Percentiles rank a stretch among this genome's conserved stretches.
These are phyloP conservation scores for Spencermartinsiella europaea DNA, from an alignment of 805 yeast species.

Conservation along the genomic window DNA sequence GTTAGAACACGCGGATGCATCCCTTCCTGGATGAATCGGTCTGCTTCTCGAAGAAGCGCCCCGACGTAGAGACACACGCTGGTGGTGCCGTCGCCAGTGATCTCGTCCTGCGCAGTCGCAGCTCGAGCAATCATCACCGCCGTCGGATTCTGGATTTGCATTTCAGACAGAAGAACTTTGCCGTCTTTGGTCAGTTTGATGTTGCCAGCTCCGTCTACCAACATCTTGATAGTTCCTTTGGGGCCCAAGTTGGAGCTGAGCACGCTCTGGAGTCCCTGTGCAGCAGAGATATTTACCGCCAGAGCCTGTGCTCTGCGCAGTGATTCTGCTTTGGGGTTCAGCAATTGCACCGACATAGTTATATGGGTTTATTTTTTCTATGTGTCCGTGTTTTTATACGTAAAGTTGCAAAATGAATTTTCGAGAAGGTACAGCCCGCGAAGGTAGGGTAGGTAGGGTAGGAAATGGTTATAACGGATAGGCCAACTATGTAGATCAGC, in stretches of 20 bases:
- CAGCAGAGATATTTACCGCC: conserved; percentile 92
- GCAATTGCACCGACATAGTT: conserved; percentile 53
- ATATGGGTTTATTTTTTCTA: too few relatives aligned
- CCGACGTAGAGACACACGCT: conserved; percentile 93
- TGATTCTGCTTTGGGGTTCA: conserved; percentile 98
- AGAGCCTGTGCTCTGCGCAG: conserved; percentile 91
- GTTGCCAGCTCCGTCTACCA: conserved; percentile 95
- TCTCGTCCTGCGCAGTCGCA: conserved; percentile 97
- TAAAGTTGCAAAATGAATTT: too few relatives aligned
- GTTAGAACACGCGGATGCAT: conserved; percentile 92
- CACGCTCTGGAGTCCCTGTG: conserved; percentile 93
- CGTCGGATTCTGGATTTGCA: conserved; percentile 94
- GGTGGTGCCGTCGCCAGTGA: conserved; percentile 99
- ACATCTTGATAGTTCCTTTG: conserved; percentile 91
- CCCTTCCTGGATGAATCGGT: conserved; percentile 86
- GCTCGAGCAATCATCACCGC: conserved; percentile 91
- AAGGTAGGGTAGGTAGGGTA: neutral
- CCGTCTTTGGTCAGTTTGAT: conserved; percentile 97
- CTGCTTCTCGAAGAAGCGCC: conserved; percentile 90
- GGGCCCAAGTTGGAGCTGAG: conserved; percentile 92
- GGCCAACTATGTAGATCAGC: neutral
- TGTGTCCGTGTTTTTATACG: too few relatives aligned
- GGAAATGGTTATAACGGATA: too few relatives aligned
- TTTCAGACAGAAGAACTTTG: conserved; percentile 83
- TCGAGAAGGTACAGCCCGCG: neutral